Evolutionary conservation across 2,329 filamentous ascomycete species (phyloP).

Genomic region (Drechslerella dactyloides): DNA sequence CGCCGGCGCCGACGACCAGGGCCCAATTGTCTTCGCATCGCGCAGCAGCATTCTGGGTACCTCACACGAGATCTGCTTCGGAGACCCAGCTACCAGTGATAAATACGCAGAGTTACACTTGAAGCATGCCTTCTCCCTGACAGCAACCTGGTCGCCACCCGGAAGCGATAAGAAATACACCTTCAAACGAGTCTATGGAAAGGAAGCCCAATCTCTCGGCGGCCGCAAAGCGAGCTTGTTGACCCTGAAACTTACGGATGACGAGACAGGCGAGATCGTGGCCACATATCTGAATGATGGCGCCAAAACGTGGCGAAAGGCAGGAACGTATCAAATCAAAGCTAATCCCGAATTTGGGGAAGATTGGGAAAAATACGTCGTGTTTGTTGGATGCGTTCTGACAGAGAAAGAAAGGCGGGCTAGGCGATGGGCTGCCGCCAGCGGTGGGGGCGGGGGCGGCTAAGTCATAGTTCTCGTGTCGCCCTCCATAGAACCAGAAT

Average conservation of each 20-base stretch:
- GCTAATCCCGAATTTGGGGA: constrained; percentile 27
- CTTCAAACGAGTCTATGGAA: constrained; percentile 33
- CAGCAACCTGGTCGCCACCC: constrained; percentile 35
- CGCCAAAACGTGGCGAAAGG: constrained; percentile 33
- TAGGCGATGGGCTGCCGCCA: constrained; percentile 20
- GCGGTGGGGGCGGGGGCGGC: constrained; percentile 9
- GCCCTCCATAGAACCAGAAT: too few species aligned
- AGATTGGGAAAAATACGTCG: constrained; percentile 34
- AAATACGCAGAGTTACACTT: constrained; percentile 11
- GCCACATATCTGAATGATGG: constrained; percentile 39
- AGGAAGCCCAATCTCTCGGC: constrained; percentile 26
- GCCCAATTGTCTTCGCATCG: constrained; percentile 23
- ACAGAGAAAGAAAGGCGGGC: constrained; percentile 39
- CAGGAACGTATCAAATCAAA: constrained; percentile 40
- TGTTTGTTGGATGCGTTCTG: constrained; percentile 28
- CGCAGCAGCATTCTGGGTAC: constrained; percentile 28
- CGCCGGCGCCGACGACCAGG: constrained; percentile 15
- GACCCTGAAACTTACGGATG: constrained; percentile 34
- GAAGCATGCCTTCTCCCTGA: constrained; percentile 35
- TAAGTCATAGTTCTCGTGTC: neutral
- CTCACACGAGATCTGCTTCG: constrained; percentile 18
- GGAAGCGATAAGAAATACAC: constrained; percentile 29
- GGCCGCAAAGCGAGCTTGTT: constrained; percentile 30
- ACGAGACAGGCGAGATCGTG: constrained; percentile 34
- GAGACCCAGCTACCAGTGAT: constrained; percentile 17